Evolutionary conservation across 2,329 filamentous ascomycete species (phyloP).

Genomic region (Claviceps maximensis): DNA sequence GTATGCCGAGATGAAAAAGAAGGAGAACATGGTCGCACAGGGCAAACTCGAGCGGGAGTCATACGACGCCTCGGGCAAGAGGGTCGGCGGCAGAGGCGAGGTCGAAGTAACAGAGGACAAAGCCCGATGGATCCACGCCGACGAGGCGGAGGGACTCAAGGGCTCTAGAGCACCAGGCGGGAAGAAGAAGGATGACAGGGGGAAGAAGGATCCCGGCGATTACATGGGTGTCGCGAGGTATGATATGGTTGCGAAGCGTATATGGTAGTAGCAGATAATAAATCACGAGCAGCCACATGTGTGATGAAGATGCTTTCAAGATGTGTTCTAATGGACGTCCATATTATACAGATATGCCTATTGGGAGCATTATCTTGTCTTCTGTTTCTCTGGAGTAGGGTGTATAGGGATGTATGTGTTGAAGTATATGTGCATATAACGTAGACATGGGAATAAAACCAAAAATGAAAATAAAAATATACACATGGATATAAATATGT

Average conservation of each 20-base stretch:
- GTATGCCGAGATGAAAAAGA: constrained; percentile 67
- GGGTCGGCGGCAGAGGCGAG: constrained; percentile 70
- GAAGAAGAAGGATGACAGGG: constrained; percentile 28
- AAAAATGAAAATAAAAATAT: no score
- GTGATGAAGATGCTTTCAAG: no score
- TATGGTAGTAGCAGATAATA: constrained; percentile 74
- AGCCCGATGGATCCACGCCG: constrained; percentile 71
- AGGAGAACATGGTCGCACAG: constrained; percentile 39
- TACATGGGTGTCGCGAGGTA: constrained; percentile 64
- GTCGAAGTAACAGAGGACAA: constrained; percentile 86
- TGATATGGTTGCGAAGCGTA: constrained; percentile 92
- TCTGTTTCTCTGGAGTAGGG: no score
- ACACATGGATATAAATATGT: no score
- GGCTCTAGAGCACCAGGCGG: constrained; percentile 40
- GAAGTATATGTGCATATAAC: no score
- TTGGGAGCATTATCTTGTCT: no score
- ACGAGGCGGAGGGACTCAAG: constrained; percentile 60
- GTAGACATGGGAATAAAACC: no score
- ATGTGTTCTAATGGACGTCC: no score
- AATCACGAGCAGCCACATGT: no score
- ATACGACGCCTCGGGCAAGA: constrained; percentile 57
- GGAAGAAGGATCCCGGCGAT: constrained; percentile 31
- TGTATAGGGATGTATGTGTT: no score
- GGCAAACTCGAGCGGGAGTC: constrained; percentile 37
- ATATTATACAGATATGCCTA: no score